Evolutionary conservation across 495 filamentous ascomycete species (phyloP).

Genomic region (Xylaria intraflava): DNA sequence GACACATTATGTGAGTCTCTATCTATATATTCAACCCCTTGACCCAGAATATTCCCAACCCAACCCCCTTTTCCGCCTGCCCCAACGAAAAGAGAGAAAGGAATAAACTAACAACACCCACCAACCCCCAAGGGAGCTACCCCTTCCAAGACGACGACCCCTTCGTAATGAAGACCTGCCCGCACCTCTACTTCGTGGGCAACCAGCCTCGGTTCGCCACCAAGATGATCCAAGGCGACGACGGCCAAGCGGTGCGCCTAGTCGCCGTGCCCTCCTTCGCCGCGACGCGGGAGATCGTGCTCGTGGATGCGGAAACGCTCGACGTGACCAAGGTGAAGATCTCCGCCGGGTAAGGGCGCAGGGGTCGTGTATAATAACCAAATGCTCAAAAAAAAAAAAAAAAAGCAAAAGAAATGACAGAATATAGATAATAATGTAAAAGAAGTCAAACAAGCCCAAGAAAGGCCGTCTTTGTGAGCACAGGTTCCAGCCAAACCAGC

Average conservation of each 20-base stretch:
- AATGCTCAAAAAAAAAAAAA: no score
- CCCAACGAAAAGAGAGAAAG: not conserved
- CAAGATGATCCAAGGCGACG: slow-evolving; percentile 52
- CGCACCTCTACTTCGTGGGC: slow-evolving; percentile 86
- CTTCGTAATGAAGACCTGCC: slow-evolving; percentile 74
- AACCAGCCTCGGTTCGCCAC: slow-evolving; percentile 82
- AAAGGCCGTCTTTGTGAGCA: no score
- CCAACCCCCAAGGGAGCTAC: slow-evolving; percentile 85
- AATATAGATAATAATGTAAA: no score
- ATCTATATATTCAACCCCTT: not conserved
- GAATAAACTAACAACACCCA: slow-evolving; percentile 8
- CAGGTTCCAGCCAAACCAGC: no score
- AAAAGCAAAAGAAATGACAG: no score
- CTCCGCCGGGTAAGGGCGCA: slow-evolving; percentile 12
- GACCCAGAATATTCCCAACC: not conserved
- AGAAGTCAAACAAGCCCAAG: no score
- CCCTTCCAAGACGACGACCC: slow-evolving; percentile 89
- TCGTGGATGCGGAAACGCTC: slow-evolving; percentile 81
- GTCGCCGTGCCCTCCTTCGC: slow-evolving; percentile 75
- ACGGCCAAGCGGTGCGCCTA: slow-evolving; percentile 63
- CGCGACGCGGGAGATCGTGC: slow-evolving; percentile 71
- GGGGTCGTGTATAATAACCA: no score
- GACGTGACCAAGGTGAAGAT: slow-evolving; percentile 62
- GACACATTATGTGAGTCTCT: slow-evolving; percentile 80
- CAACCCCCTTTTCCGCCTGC: no score